phyloP scores from a whole-genome alignment of 345 rosid species.

The Pelargonium nanum region DNA sequence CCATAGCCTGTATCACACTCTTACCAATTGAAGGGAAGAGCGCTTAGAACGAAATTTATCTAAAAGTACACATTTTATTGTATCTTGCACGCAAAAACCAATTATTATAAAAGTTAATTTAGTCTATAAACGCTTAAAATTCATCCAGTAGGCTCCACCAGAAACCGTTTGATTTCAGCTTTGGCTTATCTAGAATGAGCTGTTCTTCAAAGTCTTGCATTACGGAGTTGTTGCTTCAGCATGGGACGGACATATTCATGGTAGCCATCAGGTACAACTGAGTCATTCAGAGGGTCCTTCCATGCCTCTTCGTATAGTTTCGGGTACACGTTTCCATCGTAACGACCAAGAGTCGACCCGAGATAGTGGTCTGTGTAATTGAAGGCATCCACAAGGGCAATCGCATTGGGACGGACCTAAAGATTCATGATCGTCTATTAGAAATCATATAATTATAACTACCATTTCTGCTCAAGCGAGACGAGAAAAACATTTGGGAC shows the following conservation, averaged over 20 bases:
- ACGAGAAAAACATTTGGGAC: neutral
- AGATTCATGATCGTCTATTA: neutral
- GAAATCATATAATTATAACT: neutral
- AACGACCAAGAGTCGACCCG: conserved; percentile 72
- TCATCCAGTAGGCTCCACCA: too few species aligned
- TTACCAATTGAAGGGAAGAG: too few species aligned
- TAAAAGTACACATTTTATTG: too few species aligned
- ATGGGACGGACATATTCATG: conserved; percentile 69
- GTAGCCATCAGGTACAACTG: conserved; percentile 88
- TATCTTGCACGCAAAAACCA: too few species aligned
- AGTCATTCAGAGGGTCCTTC: conserved; percentile 92
- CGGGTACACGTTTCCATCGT: conserved; percentile 85
- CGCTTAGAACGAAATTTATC: too few species aligned
- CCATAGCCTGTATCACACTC: too few species aligned
- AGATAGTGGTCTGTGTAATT: conserved; percentile 86
- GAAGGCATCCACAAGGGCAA: conserved; percentile 82
- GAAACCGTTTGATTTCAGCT: too few species aligned
- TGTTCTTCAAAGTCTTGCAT: conserved; percentile 55
- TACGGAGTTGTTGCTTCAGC: conserved; percentile 77
- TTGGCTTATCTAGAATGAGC: neutral
- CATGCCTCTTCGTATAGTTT: conserved; percentile 78
- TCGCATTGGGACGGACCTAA: conserved; percentile 88
- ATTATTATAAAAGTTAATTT: too few species aligned
- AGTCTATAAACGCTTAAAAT: too few species aligned
- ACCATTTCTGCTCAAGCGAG: too few species aligned